Evolutionary conservation across 2,329 filamentous ascomycete species (phyloP).

Genomic region (Penicillium rolfsii): DNA sequence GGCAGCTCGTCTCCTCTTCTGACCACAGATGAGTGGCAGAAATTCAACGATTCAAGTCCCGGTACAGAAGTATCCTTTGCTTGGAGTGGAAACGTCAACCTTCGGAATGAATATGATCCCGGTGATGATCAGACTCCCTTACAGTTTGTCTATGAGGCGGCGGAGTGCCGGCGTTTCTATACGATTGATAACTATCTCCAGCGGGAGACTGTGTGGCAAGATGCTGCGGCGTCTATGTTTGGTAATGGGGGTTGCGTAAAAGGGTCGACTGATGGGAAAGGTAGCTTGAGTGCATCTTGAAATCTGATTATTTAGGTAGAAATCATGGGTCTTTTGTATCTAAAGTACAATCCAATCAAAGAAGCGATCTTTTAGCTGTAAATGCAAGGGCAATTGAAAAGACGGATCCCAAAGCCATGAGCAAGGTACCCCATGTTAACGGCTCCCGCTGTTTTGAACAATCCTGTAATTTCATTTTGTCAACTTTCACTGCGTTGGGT

Average conservation of each 20-base stretch:
- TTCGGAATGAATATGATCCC: slow-evolving; percentile 50
- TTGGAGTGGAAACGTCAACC: slow-evolving; percentile 47
- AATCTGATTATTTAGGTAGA: not conserved
- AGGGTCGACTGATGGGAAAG: slow-evolving; percentile 29
- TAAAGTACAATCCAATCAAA: not conserved
- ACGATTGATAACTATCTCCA: slow-evolving; percentile 58
- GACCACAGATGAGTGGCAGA: slow-evolving; percentile 24
- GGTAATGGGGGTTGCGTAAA: slow-evolving; percentile 25
- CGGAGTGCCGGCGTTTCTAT: slow-evolving; percentile 65
- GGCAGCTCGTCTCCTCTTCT: slow-evolving; percentile 23
- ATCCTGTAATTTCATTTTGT: not conserved
- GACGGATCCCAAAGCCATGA: not conserved
- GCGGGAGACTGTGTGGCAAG: slow-evolving; percentile 57
- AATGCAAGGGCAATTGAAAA: not conserved
- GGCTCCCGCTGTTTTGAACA: not conserved
- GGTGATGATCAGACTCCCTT: slow-evolving; percentile 52
- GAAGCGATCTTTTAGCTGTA: not conserved
- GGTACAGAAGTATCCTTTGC: slow-evolving; percentile 17
- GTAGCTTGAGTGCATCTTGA: slow-evolving; percentile 23
- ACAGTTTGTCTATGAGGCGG: slow-evolving; percentile 65
- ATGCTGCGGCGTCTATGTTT: slow-evolving; percentile 37
- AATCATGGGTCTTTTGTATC: not conserved
- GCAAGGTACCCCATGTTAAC: not conserved
- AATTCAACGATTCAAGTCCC: slow-evolving; percentile 24
- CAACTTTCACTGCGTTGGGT: too few species aligned